phyloP scores from a whole-genome alignment of 2,329 filamentous ascomycete species.

The Stemphylium vesicarium region DNA sequence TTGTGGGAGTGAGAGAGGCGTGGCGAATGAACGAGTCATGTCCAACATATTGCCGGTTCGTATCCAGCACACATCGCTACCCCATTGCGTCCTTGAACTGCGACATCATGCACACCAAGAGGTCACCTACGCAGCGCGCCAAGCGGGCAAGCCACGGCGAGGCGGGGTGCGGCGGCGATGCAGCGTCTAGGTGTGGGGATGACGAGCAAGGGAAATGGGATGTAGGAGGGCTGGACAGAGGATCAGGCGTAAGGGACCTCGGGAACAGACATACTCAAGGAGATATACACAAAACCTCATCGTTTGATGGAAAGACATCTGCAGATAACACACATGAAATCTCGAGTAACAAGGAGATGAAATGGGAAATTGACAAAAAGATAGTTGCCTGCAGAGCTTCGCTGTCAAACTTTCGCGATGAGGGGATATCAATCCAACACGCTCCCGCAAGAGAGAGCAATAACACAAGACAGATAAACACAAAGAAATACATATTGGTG shows the following conservation, averaged over 20 bases:
- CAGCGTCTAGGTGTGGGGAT: constrained; percentile 30
- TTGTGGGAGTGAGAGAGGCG: constrained; percentile 31
- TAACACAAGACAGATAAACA: constrained; percentile 44
- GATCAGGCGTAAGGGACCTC: constrained; percentile 53
- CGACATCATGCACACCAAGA: constrained; percentile 16
- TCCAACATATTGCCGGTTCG: constrained; percentile 51
- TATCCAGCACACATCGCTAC: constrained; percentile 38
- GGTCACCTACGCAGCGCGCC: constrained; percentile 15
- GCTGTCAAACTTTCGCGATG: constrained; percentile 31
- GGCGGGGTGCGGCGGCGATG: constrained; percentile 30
- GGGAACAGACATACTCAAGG: constrained; percentile 51
- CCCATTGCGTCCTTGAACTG: constrained; percentile 37
- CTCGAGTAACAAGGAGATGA: constrained; percentile 4
- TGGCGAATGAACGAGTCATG: constrained; percentile 52
- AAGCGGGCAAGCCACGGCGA: constrained; percentile 50
- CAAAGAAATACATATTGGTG: constrained; percentile 37
- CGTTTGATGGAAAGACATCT: constrained; percentile 26
- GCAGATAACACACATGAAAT: constrained; percentile 10
- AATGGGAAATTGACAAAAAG: neutral
- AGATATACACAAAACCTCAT: constrained; percentile 44
- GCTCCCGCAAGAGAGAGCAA: constrained; percentile 46
- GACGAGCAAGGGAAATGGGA: constrained; percentile 36
- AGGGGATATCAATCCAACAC: constrained; percentile 48
- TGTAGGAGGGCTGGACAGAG: constrained; percentile 48
- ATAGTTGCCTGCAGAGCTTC: constrained; percentile 11